Conservation (phyloP, 2,329 filamentous ascomycete genomes). For the Sarocladium kiliense region DNA sequence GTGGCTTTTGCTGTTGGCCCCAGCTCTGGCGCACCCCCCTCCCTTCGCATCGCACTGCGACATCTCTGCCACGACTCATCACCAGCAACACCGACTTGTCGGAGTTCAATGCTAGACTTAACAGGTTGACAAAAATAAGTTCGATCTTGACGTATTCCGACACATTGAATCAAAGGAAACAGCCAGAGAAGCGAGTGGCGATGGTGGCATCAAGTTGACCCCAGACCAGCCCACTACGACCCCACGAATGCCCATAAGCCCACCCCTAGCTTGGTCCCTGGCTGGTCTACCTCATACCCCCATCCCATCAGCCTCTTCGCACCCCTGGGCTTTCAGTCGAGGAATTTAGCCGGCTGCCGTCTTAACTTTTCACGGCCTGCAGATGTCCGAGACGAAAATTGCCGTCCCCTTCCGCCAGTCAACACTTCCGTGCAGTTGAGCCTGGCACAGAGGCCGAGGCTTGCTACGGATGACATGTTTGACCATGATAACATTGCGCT, state of each 20-base stretch:
- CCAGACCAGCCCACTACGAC: not conserved
- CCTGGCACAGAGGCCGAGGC: too few relatives aligned
- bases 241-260: not conserved
- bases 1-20: not conserved
- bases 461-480: too few relatives aligned
- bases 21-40: not conserved
- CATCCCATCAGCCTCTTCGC: slow-evolving; percentile 1
- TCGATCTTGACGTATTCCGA: not conserved
- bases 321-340: not conserved
- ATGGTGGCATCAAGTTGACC: not conserved
- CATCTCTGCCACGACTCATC: not conserved
- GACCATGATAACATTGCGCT: too few relatives aligned
- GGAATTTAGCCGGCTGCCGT: slow-evolving; percentile 8
- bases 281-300: not conserved
- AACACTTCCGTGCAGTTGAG: too few relatives aligned
- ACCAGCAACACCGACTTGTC: too few relatives aligned
- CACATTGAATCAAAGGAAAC: not conserved
- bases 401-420: not conserved
- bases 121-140: not conserved
- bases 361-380: not conserved
- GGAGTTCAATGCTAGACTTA: too few relatives aligned
- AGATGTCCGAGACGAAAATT: not conserved
- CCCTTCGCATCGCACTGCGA: not conserved
- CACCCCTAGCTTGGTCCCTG: not conserved
- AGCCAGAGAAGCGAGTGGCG: not conserved